Base-by-base conservation (phyloP, 2,329 filamentous ascomycete species). In the Monascus ruber region DNA sequence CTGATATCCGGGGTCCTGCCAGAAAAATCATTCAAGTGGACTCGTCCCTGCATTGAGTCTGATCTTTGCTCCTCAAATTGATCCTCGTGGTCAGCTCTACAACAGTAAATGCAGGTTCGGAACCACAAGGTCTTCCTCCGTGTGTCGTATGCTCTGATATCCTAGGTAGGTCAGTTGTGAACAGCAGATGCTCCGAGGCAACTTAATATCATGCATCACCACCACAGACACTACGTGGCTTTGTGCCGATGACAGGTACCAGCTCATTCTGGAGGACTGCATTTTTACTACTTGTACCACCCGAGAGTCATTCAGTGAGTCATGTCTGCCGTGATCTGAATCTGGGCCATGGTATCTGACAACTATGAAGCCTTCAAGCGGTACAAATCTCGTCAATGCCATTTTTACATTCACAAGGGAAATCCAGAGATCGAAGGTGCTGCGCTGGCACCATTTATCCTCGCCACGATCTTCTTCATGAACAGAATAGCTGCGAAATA, bases 271-370 rank as follows among this genome's bases (percentile, higher is more conserved):
- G 10, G 11, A 7, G 31, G 26, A 11, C 11, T 47, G 44, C 25
- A 40, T 36, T 6, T 17, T 28, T 24, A 42, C n/a, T n/a, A 41
- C 36, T 11, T 48, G 46, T 36, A 43, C 46, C 2, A 33, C 36
- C 4, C 47, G 45, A 26, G 42, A 48, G 24, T 38, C 41, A 17
- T 47, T 47, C 31, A 45, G 46, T 48, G 24, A 31, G 44, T 43
- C n/a, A 34, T 35, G 26, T 5, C 11, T 5, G 27, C 27, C 6
- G 9, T 29, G 27, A 29, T 9, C 8, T 24, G 4, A n/a, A 27
- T 10, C 10, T 3, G 26, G n/a, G 24, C 31, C 43, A 36, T 41
- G 9, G 31, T 26, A 17, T 7, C 33, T 24, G 7, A 36, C 25
- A 6, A 27, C 6, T 5, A 6, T 2, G 6, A 8, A 44, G 47